Evolutionary conservation across 495 filamentous ascomycete species (phyloP).

Genomic region (Penicillium desertorum): DNA sequence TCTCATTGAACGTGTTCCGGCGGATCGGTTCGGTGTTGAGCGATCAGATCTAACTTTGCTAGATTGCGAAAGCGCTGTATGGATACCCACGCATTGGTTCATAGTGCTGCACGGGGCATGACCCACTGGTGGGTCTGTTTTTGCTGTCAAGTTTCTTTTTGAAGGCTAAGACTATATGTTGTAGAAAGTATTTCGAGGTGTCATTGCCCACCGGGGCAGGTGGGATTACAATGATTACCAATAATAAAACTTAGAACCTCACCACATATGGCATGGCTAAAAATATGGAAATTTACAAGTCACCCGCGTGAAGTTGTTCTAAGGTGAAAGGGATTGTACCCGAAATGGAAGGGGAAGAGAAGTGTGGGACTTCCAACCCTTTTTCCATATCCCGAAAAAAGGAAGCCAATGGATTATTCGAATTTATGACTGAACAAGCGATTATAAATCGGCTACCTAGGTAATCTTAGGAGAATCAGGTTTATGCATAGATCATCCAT

Average conservation of each 20-base stretch:
- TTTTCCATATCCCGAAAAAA: neutral
- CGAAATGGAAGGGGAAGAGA: neutral
- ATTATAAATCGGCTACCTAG: neutral
- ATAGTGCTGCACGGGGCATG: slow-evolving; percentile 9
- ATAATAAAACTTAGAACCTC: neutral
- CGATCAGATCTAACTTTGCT: slow-evolving; percentile 2
- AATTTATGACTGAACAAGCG: neutral
- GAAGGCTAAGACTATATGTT: slow-evolving; percentile 1
- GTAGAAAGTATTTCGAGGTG: neutral
- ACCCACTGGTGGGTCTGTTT: slow-evolving; percentile 16
- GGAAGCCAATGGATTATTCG: neutral
- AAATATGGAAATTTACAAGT: neutral
- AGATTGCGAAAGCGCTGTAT: neutral
- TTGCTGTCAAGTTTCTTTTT: slow-evolving; percentile 11
- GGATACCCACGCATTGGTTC: neutral
- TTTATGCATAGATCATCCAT: neutral
- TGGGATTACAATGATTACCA: neutral
- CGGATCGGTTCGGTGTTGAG: neutral
- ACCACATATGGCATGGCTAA: neutral
- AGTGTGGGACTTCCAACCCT: slow-evolving; percentile 4
- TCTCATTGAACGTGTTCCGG: slow-evolving; percentile 1
- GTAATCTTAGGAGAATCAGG: neutral
- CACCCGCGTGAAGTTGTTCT: neutral
- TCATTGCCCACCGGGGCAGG: neutral
- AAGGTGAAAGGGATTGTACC: neutral